phyloP scores from a whole-genome alignment of 495 filamentous ascomycete genomes.

The Clohesyomyces aquaticus region DNA sequence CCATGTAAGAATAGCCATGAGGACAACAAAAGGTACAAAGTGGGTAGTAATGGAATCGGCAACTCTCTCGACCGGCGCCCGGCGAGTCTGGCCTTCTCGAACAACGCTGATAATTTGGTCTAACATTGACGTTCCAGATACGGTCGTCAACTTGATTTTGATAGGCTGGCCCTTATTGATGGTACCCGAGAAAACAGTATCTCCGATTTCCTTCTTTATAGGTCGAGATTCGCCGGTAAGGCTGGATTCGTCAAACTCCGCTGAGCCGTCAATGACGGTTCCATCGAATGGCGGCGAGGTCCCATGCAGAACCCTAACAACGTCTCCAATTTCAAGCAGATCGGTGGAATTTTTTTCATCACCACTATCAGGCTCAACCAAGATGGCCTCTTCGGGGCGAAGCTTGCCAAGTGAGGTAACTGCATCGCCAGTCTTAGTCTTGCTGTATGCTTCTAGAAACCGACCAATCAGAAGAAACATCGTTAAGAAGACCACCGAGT shows the following conservation, averaged over 20 bases:
- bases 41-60: constrained; percentile 84
- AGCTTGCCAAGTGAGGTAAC: constrained; percentile 79
- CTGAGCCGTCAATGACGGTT: constrained; percentile 62
- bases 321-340: constrained; percentile 79
- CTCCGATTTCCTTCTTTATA: constrained; percentile 70
- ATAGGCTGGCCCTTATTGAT: constrained; percentile 79
- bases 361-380: constrained; percentile 54
- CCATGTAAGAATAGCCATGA: constrained; percentile 82
- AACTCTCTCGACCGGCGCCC: constrained; percentile 83
- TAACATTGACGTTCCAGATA: constrained; percentile 81
- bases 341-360: constrained; percentile 63
- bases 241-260: constrained; percentile 85
- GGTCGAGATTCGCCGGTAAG: constrained; percentile 85
- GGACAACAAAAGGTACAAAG: constrained; percentile 84
- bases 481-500: constrained; percentile 91
- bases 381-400: constrained; percentile 74
- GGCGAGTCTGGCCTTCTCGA: constrained; percentile 84
- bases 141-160: constrained; percentile 68
- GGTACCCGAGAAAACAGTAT: constrained; percentile 81
- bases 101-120: constrained; percentile 90
- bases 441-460: constrained; percentile 88
- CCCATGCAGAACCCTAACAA: constrained; percentile 75
- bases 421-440: constrained; percentile 87
- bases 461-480: constrained; percentile 85
- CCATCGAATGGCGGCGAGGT: constrained; percentile 87